These are phyloP conservation scores for Talaromyces adpressus DNA, from an alignment of 495 filamentous ascomycete species.

Conservation along the genomic window DNA sequence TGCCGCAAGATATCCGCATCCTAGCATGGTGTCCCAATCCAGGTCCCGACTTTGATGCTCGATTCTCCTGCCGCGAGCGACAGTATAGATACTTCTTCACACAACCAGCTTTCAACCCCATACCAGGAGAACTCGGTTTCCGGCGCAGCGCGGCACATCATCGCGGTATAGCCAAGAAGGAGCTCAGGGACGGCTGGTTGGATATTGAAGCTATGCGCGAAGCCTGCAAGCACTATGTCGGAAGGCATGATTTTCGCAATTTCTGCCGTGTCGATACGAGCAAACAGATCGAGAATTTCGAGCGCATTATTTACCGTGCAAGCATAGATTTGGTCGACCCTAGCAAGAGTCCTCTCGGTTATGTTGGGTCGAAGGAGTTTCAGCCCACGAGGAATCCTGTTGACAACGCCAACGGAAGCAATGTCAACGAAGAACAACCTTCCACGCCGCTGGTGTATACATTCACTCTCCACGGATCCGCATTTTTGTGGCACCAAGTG, in stretches of 20 bases:
- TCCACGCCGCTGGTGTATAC: conserved; percentile 64
- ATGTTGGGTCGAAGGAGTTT: conserved; percentile 27
- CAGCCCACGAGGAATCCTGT: conserved; percentile 16
- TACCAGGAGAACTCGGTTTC: conserved; percentile 30
- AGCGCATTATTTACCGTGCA: conserved; percentile 65
- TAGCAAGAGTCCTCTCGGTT: conserved; percentile 35
- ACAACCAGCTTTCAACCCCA: conserved; percentile 73
- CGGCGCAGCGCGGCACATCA: conserved; percentile 14
- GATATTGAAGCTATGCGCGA: conserved; percentile 81
- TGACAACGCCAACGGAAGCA: conserved; percentile 11
- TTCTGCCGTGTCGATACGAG: conserved; percentile 85
- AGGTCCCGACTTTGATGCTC: conserved; percentile 73
- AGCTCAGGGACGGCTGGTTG: conserved; percentile 51
- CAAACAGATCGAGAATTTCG: conserved; percentile 81
- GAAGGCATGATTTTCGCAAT: conserved; percentile 90
- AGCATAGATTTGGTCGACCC: conserved; percentile 63
- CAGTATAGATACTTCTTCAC: conserved; percentile 97
- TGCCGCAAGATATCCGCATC: conserved; percentile 82
- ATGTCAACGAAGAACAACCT: conserved; percentile 12
- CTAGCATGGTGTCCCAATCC: conserved; percentile 89
- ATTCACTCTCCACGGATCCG: conserved; percentile 81
- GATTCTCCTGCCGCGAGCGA: conserved; percentile 87
- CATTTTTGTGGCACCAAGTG: conserved; percentile 97
- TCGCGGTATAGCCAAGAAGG: conserved; percentile 15
- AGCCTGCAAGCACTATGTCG: conserved; percentile 72